Evolutionary conservation across 495 filamentous ascomycete genomes (phyloP), one percentile per base, ranked within the genome.

Genomic region (Cercophora sp.): DNA sequence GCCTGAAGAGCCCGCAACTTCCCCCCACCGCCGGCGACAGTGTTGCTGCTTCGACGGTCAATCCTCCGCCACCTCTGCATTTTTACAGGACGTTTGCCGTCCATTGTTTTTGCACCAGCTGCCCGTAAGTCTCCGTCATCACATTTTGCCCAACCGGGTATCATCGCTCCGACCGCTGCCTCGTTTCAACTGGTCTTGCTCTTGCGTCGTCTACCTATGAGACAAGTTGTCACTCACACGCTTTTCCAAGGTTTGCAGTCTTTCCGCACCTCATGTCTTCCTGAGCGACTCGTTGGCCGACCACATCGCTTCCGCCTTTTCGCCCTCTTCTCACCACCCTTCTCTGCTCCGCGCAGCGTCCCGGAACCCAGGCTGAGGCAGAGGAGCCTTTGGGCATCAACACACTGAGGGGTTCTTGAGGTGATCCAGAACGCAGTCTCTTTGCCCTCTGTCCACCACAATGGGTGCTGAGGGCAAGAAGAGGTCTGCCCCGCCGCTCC

Each of bases 401-500:
- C 37, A n/a, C n/a, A 45, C 51, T 40, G 16, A 39, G 45, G 39
- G 45, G 43, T 48, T 44, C 46, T 53, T 58, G 41, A 59, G 61
- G 52, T 55, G 58, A 54, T 48, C 53, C 52, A 57, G 47, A 52
- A 32, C 57, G 40, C 51, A 24, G 45, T 52, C 53, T 54, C 23
- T 29, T 50, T 25, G 34, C 34, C 44, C 53, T 50, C 57, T 29
- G 51, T 43, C 43, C 52, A 51, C 49, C 56, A 81, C 74, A 59
- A 90, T 91, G 87, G 86, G 84, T 70, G 76, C 84, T 71, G 82
- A 86, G 51, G 49, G 47, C 23, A 79, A 77, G 60, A 82, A 75
- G 66, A 82, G 77, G 71, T 55, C 63, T 41, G 42, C 54, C 34
- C 83, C 82, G 66, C 80, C 84, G 59, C 70, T 90, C 63, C 87